These are phyloP conservation scores for Calycina herbarum DNA, from an alignment of 2,329 filamentous ascomycete species.

Conservation along the genomic window DNA sequence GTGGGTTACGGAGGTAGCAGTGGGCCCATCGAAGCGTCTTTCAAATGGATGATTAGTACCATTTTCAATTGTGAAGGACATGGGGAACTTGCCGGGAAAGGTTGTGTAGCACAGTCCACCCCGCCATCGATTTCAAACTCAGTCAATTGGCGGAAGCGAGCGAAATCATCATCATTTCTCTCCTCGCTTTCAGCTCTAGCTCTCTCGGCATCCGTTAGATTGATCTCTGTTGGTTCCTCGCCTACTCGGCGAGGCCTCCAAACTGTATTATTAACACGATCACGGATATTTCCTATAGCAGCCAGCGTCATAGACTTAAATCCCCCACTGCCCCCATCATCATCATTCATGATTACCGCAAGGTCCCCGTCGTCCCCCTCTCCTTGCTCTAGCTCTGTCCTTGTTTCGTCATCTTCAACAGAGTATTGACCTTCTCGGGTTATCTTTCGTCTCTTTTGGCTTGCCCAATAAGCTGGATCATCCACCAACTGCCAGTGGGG, in stretches of 20 bases:
- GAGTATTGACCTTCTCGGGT: background rate
- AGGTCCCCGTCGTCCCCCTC: background rate
- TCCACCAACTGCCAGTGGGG: slow-evolving; percentile 14
- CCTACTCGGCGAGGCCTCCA: slow-evolving; percentile 32
- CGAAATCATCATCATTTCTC: background rate
- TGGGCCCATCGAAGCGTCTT: slow-evolving; percentile 12
- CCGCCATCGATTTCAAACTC: slow-evolving; percentile 30
- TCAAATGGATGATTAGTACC: background rate
- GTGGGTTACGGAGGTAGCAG: slow-evolving; percentile 20
- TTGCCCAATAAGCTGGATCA: slow-evolving; percentile 1
- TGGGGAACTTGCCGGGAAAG: slow-evolving; percentile 29
- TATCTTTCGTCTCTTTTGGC: background rate
- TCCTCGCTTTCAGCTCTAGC: background rate
- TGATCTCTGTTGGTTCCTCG: slow-evolving; percentile 11
- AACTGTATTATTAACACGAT: slow-evolving; percentile 31
- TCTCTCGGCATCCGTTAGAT: background rate
- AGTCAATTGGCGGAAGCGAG: background rate
- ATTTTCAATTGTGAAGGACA: background rate
- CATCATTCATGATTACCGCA: slow-evolving; percentile 1
- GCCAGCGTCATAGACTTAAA: slow-evolving; percentile 27
- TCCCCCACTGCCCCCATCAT: slow-evolving; percentile 22
- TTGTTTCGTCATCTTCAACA: background rate
- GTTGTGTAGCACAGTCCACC: slow-evolving; percentile 34
- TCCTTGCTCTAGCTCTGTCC: too few species aligned
- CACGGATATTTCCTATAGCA: slow-evolving; percentile 15